Conservation (phyloP, 2,329 filamentous ascomycete genomes). For the Dothistroma pini region DNA sequence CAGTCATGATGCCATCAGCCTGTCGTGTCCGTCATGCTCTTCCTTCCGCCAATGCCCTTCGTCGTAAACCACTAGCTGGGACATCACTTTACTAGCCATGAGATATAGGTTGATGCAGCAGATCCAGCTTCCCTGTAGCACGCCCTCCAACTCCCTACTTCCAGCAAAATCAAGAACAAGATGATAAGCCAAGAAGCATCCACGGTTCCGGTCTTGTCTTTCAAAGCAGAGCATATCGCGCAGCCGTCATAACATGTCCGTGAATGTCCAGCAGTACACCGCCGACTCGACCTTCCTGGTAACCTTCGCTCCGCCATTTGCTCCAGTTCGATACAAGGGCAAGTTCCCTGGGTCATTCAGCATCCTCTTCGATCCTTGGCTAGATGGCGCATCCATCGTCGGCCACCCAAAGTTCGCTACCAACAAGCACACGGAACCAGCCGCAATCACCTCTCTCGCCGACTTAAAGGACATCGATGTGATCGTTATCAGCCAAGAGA, state of each 20-base stretch:
- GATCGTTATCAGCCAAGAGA: slow-evolving; percentile 58
- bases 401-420: slow-evolving; percentile 60
- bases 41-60: not conserved
- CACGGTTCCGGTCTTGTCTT: not conserved
- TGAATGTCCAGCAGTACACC: slow-evolving; percentile 62
- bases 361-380: slow-evolving; percentile 70
- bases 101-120: not conserved
- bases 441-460: slow-evolving; percentile 56
- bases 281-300: slow-evolving; percentile 63
- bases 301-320: slow-evolving; percentile 56
- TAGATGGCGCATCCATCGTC: slow-evolving; percentile 58
- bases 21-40: not conserved
- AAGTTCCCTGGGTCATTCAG: slow-evolving; percentile 54
- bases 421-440: slow-evolving; percentile 52
- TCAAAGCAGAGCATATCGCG: not conserved
- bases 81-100: not conserved
- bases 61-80: not conserved
- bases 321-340: slow-evolving; percentile 38
- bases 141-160: not conserved
- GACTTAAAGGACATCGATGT: slow-evolving; percentile 54
- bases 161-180: not conserved
- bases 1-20: not conserved
- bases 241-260: slow-evolving; percentile 52
- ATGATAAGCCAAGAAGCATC: not conserved
- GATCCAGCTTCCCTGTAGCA: not conserved